Evolutionary conservation across 2,329 filamentous ascomycete genomes (phyloP), one percentile per base, ranked within the genome.

Genomic region (Lasiodiplodia sp.): DNA sequence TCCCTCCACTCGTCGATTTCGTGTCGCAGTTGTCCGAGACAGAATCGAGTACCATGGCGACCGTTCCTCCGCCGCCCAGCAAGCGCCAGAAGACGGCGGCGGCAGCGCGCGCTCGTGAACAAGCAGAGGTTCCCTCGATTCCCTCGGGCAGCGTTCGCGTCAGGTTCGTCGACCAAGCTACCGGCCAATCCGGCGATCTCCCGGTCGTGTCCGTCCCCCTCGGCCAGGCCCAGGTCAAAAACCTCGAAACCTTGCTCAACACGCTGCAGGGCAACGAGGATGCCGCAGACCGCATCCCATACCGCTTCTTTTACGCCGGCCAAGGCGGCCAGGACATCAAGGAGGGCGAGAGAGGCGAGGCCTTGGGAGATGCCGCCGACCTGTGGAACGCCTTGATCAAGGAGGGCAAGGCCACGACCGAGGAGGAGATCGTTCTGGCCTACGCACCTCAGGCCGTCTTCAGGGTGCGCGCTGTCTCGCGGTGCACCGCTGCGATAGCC

Each of bases 401-500:
- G 68, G 72, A 77, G n/a, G 83, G 83, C 16, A 68, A 68, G 44
- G 66, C 66, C n/a, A 68, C 66, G 23, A 68, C 66, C 6, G 66
- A 68, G 51, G 49, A 62, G 25, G 66, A 68, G 49, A 68, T 68
- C 10, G 49, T 63, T 11, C 28, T 68, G 57, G 55, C 56, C 16
- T 68, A 68, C 77, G 87, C 88, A 47, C 95, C 96, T 0, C 95
- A 99, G 79, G 93, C 95, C 25, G 92, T 98, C 0, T 98, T 97
- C 84, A 90, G 91, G 75, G 96, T 98, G 28, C 94, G 96, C 75
- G 92, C 93, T 12, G 94, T 97, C 52, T 95, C 94, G 60, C 88
- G 96, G 79, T 95, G 96, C 82, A 92, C 94, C 7, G 92, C 94
- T 70, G 90, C 90, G 66, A 96, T 98, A 72, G 90, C 91, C 3